Percentiles rank a stretch among this genome's conserved stretches.
Evolutionary conservation across 2,329 filamentous ascomycete species (phyloP).

Genomic region (Leptodontidium sp.): DNA sequence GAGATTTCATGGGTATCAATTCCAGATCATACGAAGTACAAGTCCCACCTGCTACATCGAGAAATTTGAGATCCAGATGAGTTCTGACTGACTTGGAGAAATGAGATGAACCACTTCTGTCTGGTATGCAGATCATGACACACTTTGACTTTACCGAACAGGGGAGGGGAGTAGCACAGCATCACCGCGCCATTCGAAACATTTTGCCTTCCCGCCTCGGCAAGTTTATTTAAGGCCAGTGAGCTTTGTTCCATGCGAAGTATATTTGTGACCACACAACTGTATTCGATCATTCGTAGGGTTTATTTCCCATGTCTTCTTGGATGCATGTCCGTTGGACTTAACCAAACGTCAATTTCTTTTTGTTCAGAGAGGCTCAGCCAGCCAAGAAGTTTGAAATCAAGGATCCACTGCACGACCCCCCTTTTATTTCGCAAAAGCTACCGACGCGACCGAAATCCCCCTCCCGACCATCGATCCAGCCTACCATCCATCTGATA

Average conservation of each 20-base stretch:
- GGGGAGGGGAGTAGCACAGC: too few relatives aligned
- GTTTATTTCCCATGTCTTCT: too few relatives aligned
- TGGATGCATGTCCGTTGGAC: too few relatives aligned
- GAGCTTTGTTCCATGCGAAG: too few relatives aligned
- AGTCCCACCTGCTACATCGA: neutral
- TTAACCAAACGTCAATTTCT: too few relatives aligned
- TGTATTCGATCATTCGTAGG: too few relatives aligned
- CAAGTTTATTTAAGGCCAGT: neutral
- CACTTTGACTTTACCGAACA: too few relatives aligned
- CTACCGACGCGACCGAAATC: neutral
- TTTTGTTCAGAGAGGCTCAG: neutral
- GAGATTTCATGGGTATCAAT: neutral
- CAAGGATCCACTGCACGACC: neutral
- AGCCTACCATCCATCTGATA: conserved; percentile 12
- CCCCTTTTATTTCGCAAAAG: conserved; percentile 7
- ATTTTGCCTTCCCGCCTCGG: neutral
- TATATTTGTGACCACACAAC: too few relatives aligned
- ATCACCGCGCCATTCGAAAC: neutral
- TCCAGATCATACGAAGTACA: neutral
- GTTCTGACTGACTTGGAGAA: neutral
- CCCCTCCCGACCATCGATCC: neutral
- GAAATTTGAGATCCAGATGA: too few relatives aligned
- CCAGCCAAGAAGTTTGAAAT: neutral
- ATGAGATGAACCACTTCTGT: conserved; percentile 1
- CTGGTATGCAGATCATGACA: neutral